These are phyloP conservation scores for Moniliophthora roreri DNA, from an alignment of 1,284 basidiomycete genomes.

Conservation along the genomic window DNA sequence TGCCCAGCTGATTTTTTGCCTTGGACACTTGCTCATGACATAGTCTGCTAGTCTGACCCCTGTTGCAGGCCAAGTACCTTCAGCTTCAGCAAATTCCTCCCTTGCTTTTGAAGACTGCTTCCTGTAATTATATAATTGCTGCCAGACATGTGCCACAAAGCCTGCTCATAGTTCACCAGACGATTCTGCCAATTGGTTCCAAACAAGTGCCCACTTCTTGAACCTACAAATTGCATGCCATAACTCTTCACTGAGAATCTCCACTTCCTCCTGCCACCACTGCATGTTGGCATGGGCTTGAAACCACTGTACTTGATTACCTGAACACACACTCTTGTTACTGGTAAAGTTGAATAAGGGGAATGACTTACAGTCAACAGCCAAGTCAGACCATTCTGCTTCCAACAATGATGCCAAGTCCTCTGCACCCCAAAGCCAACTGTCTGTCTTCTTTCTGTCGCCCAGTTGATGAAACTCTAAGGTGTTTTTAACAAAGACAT, in stretches of 20 bases:
- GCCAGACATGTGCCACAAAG: neutral
- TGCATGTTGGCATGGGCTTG: conserved; percentile 12
- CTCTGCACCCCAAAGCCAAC: conserved; percentile 10
- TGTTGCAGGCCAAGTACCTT: neutral
- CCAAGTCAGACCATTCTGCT: neutral
- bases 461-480: neutral
- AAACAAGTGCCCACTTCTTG: neutral
- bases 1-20: neutral
- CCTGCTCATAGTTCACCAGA: neutral
- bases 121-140: too few species aligned
- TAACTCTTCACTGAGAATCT: conserved; percentile 15
- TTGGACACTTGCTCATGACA: neutral
- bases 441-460: conserved; percentile 6
- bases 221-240: neutral
- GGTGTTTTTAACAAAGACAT: conserved; percentile 1
- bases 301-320: conserved; percentile 16
- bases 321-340: conserved; percentile 7
- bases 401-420: neutral
- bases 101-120: neutral
- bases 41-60: neutral
- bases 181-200: conserved; percentile 2
- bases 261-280: conserved; percentile 14
- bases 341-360: neutral
- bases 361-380: neutral
- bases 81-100: neutral